Evolutionary conservation across 1,139 yeast genomes (phyloP).

Genomic region (Suhomyces choctaworum): DNA sequence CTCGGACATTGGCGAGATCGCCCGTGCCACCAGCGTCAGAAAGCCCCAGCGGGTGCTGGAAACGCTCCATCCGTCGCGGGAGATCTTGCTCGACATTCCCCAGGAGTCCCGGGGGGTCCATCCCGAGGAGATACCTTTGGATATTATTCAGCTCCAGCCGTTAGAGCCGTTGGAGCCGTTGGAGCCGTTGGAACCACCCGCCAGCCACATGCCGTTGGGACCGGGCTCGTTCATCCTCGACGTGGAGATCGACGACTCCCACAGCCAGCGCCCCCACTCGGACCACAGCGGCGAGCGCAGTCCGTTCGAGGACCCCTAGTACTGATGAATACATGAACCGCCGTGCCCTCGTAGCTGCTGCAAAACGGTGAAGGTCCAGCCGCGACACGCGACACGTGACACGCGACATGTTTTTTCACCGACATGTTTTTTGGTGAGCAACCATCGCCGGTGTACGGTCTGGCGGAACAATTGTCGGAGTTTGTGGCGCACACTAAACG

Average conservation of each 20-base stretch:
- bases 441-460: too few relatives aligned
- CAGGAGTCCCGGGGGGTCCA: not conserved
- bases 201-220: conserved; percentile 4
- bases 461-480: too few relatives aligned
- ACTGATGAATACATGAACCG: not conserved
- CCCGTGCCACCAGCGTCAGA: conserved; percentile 44
- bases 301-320: conserved; percentile 36
- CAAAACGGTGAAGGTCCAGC: too few relatives aligned
- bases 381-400: not conserved
- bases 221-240: conserved; percentile 39
- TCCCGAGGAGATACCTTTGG: conserved; percentile 12
- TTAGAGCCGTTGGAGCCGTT: too few relatives aligned
- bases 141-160: conserved; percentile 11
- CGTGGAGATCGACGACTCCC: conserved; percentile 32
- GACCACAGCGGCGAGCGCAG: conserved; percentile 24
- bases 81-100: conserved; percentile 17
- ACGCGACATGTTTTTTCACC: too few relatives aligned
- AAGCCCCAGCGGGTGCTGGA: conserved; percentile 13
- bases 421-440: too few relatives aligned
- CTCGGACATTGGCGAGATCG: conserved; percentile 49
- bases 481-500: too few relatives aligned
- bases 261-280: conserved; percentile 10
- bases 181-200: conserved; percentile 9
- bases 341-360: too few relatives aligned
- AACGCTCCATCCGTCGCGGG: conserved; percentile 14